A percentile compares a stretch with the other conserved stretches of the same genome.
Conservation (phyloP, 2,329 filamentous ascomycete genomes). For the Cytospora chrysosperma region DNA sequence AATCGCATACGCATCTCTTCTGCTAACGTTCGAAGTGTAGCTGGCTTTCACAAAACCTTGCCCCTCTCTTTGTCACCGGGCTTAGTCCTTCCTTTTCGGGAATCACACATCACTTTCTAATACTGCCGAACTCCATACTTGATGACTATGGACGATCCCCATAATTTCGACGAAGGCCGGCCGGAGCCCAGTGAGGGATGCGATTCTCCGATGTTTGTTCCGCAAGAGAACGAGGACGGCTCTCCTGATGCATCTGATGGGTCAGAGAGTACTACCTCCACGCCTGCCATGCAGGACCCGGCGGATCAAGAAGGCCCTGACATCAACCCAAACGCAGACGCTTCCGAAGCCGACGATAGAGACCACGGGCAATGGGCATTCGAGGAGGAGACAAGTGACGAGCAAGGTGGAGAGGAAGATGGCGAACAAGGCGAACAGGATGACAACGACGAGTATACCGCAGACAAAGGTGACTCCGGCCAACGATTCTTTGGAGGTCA, state of each 20-base stretch:
- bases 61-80: not conserved
- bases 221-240: not conserved
- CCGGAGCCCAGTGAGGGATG: not conserved
- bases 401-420: not conserved
- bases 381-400: not conserved
- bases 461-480: too few relatives aligned
- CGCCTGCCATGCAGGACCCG: not conserved
- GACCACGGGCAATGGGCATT: not conserved
- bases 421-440: not conserved
- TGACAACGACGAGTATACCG: too few relatives aligned
- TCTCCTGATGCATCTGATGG: not conserved
- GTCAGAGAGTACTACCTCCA: not conserved
- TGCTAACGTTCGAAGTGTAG: not conserved
- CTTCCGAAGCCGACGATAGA: not conserved
- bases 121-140: not conserved
- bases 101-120: not conserved
- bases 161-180: not conserved
- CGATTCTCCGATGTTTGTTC: not conserved
- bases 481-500: not conserved
- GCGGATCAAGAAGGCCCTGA: not conserved
- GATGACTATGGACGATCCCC: not conserved
- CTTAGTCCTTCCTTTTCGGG: not conserved
- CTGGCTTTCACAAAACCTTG: not conserved
- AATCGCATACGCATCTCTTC: not conserved
- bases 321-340: not conserved